phyloP scores from a whole-genome alignment of 768 basidiomycete species.

The Basidioascus undulatus region DNA sequence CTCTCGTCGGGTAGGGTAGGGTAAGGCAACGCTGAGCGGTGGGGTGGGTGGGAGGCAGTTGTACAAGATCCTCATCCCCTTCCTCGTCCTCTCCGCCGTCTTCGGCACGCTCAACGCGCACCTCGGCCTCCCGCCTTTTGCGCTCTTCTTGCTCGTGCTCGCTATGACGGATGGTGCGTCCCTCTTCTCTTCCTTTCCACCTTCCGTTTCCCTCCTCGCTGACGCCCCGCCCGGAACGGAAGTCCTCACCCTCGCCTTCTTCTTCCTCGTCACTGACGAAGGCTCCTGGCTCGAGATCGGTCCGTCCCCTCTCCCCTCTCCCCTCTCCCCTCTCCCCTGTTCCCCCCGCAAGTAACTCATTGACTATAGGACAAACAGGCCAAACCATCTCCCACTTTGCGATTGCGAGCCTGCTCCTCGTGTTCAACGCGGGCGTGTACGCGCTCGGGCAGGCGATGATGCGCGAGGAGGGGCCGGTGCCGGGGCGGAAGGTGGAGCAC shows the following conservation, averaged over 20 bases:
- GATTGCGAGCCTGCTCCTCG: constrained; percentile 49
- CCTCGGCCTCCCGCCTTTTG: constrained; percentile 49
- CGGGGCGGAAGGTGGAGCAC: too few relatives aligned
- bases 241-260: constrained; percentile 53
- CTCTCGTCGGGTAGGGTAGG: too few relatives aligned
- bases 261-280: constrained; percentile 52
- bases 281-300: constrained; percentile 80
- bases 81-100: constrained; percentile 43
- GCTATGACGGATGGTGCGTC: constrained; percentile 41
- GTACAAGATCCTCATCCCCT: constrained; percentile 63
- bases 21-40: too few relatives aligned
- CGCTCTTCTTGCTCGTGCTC: constrained; percentile 50
- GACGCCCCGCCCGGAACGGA: too few relatives aligned
- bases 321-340: too few relatives aligned
- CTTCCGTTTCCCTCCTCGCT: constrained; percentile 2
- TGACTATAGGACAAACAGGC: too few relatives aligned
- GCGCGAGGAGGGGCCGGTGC: too few relatives aligned
- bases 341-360: too few relatives aligned
- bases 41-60: too few relatives aligned
- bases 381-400: constrained; percentile 72
- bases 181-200: background rate
- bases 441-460: constrained; percentile 44
- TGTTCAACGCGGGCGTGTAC: constrained; percentile 58
- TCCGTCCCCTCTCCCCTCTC: too few relatives aligned
- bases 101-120: constrained; percentile 45